Conservation (phyloP, 805 yeast genomes). For the Starmerella etchellsii region DNA sequence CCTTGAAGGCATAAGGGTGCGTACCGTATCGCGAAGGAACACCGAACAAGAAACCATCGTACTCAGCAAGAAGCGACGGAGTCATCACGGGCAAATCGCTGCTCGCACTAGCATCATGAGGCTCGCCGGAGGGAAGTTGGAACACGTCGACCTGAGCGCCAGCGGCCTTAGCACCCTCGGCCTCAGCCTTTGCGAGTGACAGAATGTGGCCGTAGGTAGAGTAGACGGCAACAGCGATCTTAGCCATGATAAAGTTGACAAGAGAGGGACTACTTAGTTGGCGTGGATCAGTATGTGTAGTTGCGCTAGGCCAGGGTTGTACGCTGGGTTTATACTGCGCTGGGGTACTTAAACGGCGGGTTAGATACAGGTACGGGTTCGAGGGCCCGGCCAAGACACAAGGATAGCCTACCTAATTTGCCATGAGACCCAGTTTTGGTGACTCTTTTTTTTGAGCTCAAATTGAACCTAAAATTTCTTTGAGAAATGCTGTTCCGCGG, state of each 20-base stretch:
- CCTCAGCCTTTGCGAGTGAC: constrained; percentile 50
- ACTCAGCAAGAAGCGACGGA: constrained; percentile 41
- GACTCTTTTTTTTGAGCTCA: no score
- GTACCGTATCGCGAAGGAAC: constrained; percentile 78
- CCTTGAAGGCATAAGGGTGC: constrained; percentile 63
- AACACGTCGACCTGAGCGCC: constrained; percentile 58
- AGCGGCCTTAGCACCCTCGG: constrained; percentile 55
- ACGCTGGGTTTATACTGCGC: no score
- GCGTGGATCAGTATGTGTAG: no score
- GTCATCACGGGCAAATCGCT: constrained; percentile 43
- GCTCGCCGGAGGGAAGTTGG: constrained; percentile 45
- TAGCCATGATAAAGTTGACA: constrained; percentile 15
- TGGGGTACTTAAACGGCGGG: no score
- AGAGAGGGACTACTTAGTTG: no score
- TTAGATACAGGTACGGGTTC: no score
- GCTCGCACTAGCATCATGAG: constrained; percentile 40
- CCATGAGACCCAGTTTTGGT: no score
- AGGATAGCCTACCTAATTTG: no score
- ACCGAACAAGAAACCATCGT: constrained; percentile 78
- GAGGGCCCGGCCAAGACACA: no score
- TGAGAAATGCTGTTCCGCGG: no score
- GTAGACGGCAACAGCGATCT: constrained; percentile 46
- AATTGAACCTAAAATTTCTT: no score
- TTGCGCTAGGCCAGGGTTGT: no score
- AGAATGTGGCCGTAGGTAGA: constrained; percentile 70